phyloP scores from a whole-genome alignment of 345 rosid species.

The Populus tremula region DNA sequence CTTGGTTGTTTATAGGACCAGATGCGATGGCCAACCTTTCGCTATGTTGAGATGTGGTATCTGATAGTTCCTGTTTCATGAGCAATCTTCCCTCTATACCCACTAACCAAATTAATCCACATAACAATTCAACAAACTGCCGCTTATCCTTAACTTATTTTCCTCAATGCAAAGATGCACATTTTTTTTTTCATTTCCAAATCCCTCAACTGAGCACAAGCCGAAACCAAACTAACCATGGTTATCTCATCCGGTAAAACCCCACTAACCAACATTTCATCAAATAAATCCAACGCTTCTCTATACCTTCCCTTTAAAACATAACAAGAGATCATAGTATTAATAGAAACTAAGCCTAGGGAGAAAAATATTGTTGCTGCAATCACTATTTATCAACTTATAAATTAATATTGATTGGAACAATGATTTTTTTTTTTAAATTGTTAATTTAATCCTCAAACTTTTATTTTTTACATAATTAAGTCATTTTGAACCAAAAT shows the following conservation, averaged over 20 bases:
- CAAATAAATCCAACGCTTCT: conserved; percentile 12
- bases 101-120: conserved; percentile 5
- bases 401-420: no score
- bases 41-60: conserved; percentile 15
- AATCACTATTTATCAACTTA: no score
- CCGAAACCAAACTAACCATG: conserved; percentile 9
- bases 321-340: conserved; percentile 16
- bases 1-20: conserved; percentile 20
- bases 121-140: conserved; percentile 9
- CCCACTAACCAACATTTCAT: conserved; percentile 7
- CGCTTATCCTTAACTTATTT: not conserved
- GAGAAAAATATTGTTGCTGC: no score
- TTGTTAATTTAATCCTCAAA: no score
- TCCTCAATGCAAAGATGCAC: not conserved
- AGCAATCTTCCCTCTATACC: conserved; percentile 5
- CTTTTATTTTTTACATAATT: no score
- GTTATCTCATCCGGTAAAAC: conserved; percentile 16
- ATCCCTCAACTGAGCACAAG: conserved; percentile 14
- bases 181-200: not conserved
- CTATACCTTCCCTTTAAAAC: conserved; percentile 3
- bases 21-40: conserved; percentile 33
- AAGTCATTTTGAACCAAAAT: no score
- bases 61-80: not conserved
- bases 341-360: no score
- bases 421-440: no score